These are phyloP conservation scores for Cordyceps cicadae DNA, from an alignment of 2,329 filamentous ascomycete genomes.

Conservation along the genomic window DNA sequence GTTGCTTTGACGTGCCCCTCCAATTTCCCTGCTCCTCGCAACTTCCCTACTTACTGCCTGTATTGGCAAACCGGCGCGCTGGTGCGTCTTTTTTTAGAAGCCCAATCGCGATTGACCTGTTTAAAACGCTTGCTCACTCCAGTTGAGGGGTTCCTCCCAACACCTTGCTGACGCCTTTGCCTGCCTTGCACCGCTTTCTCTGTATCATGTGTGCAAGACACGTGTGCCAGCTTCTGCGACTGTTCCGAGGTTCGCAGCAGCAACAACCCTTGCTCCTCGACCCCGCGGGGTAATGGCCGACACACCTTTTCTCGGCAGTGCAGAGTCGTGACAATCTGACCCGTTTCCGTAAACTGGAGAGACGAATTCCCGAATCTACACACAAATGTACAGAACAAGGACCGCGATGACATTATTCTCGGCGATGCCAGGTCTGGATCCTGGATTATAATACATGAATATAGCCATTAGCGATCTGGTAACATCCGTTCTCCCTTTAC, in stretches of 20 bases:
- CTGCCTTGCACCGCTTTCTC: neutral
- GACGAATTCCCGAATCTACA: neutral
- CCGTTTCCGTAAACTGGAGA: neutral
- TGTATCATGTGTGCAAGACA: conserved; percentile 1
- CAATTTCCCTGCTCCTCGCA: neutral
- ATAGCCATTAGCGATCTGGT: conserved; percentile 1
- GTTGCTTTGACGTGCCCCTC: conserved; percentile 9
- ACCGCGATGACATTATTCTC: neutral
- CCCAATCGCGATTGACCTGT: conserved; percentile 1
- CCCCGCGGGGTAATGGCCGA: conserved; percentile 1
- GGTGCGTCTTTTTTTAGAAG: conserved; percentile 2
- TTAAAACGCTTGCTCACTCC: conserved; percentile 11
- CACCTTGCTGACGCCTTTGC: neutral
- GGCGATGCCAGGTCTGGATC: neutral
- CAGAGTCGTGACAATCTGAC: neutral
- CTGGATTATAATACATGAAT: neutral
- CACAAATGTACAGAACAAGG: neutral
- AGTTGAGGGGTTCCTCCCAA: neutral
- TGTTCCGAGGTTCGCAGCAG: neutral
- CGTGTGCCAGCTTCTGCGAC: neutral
- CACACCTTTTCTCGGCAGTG: neutral
- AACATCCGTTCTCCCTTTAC: neutral
- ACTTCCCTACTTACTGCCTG: no score
- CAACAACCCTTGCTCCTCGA: neutral
- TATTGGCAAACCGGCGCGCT: neutral